Conservation (phyloP, 2,329 filamentous ascomycete genomes). For the Rutstroemia sp. region DNA sequence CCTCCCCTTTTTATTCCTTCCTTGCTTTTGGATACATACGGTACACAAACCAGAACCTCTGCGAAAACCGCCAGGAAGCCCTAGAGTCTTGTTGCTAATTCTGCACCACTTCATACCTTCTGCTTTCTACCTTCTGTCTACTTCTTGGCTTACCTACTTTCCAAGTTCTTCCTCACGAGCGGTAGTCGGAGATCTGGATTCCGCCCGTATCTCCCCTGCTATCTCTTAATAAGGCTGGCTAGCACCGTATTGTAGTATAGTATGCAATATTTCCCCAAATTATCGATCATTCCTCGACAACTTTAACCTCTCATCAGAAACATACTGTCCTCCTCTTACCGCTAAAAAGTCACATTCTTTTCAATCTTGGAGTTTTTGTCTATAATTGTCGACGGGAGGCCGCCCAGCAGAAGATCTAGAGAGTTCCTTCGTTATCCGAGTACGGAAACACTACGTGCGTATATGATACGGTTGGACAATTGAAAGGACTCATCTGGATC, state of each 20-base stretch:
- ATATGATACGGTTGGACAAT: slow-evolving; percentile 13
- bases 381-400: not conserved
- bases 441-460: slow-evolving; percentile 4
- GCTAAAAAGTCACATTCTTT: slow-evolving; percentile 4
- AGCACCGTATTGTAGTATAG: too few species aligned
- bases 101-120: not conserved
- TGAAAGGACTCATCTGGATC: slow-evolving; percentile 14
- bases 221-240: not conserved
- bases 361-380: not conserved
- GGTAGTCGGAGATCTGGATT: not conserved
- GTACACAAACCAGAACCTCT: not conserved
- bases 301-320: not conserved
- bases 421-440: not conserved
- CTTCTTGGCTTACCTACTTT: not conserved
- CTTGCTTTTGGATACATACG: not conserved
- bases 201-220: not conserved
- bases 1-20: not conserved
- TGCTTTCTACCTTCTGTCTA: not conserved
- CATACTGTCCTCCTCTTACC: not conserved
- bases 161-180: not conserved
- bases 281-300: slow-evolving; percentile 7
- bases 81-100: too few species aligned
- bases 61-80: too few species aligned
- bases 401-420: not conserved
- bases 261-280: not conserved